phyloP scores from a whole-genome alignment of 441 rosid genomes.

The Populus tomentosa region DNA sequence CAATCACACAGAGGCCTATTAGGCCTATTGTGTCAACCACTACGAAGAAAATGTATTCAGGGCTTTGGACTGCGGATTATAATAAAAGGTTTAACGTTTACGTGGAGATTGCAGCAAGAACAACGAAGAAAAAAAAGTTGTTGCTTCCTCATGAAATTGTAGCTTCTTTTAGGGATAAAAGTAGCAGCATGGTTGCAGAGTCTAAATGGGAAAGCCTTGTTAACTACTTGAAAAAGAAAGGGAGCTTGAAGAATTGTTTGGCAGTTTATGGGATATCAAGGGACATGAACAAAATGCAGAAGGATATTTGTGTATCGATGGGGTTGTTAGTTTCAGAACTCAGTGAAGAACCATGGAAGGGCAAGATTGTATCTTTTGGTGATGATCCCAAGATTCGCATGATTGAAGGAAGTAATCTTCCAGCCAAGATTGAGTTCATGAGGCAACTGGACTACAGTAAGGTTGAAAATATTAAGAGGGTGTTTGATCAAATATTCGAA shows the following conservation, averaged over 20 bases:
- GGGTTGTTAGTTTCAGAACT: constrained; percentile 12
- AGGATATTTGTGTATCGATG: constrained; percentile 4
- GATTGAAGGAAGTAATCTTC: not conserved
- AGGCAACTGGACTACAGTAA: not conserved
- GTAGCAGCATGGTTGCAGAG: constrained; percentile 8
- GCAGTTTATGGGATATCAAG: constrained; percentile 13
- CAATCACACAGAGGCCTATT: too few species aligned
- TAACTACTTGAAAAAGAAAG: not conserved
- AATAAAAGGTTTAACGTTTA: not conserved
- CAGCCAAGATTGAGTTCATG: constrained; percentile 1
- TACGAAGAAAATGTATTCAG: not conserved
- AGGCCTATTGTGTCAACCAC: not conserved
- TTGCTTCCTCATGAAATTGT: constrained; percentile 20
- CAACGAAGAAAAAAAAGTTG: not conserved
- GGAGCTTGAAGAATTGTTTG: constrained; percentile 1
- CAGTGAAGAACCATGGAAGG: constrained; percentile 16
- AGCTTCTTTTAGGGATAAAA: not conserved
- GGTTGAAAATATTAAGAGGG: not conserved
- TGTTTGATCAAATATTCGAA: constrained; percentile 7
- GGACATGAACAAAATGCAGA: not conserved
- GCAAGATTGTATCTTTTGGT: constrained; percentile 10
- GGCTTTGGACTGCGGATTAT: constrained; percentile 4
- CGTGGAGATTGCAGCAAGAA: constrained; percentile 3
- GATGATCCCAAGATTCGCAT: not conserved
- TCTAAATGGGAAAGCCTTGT: constrained; percentile 5